Base-by-base conservation (phyloP, 208 protist species). In the Wallacemonas collosoma region DNA sequence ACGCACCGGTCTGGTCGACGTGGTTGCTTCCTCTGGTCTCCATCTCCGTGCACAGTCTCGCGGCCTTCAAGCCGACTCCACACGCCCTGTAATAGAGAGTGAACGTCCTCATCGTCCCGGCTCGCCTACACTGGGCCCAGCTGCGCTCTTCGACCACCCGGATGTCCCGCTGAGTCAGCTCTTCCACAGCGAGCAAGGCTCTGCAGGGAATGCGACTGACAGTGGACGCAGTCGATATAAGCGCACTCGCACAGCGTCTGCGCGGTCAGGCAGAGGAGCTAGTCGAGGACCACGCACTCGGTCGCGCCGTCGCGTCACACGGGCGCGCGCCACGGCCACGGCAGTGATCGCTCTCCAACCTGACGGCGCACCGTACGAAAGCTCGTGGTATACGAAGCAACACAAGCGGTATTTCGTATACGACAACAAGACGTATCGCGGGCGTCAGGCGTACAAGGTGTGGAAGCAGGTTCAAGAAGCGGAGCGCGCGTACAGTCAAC, bases 401-500 rank as follows among this genome's bases (percentile, higher is more conserved):
- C 77, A 87, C 4, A 85, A 84, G 12, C 88, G 91, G 15, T 73
- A 75, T 38, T 75, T 94, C 50, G 82, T 92, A n/a, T 93, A 93
- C 77, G 72, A 85, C 56, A 82, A 85, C 8, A 61, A 47, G 9
- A 89, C 79, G 9, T 94, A 89, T 73, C 87, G 76, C 38, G 91
- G 91, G 14, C 75, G 39, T 8, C 57, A 51, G 14, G 91, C 88
- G 26, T 88, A 94, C 76, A 47, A 69, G 15, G 71, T 94, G 76
- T 96, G 91, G 91, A 71, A 71, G 36, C 72, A 88, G 61, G 77
- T 95, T 48, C 90, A 90, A 70, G 45, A 47, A 26, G 60, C 53
- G 12, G 54, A 62, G 35, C 7, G 6, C 3, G 38, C 40, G 8
- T 60, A 50, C 4, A 7, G 54, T 11, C 56, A 57, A 0, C 44